A percentile compares a stretch with the other conserved stretches of the same genome.
These are phyloP conservation scores for Aspergillus transmontanensis DNA, from an alignment of 2,329 filamentous ascomycete species.

Conservation along the genomic window DNA sequence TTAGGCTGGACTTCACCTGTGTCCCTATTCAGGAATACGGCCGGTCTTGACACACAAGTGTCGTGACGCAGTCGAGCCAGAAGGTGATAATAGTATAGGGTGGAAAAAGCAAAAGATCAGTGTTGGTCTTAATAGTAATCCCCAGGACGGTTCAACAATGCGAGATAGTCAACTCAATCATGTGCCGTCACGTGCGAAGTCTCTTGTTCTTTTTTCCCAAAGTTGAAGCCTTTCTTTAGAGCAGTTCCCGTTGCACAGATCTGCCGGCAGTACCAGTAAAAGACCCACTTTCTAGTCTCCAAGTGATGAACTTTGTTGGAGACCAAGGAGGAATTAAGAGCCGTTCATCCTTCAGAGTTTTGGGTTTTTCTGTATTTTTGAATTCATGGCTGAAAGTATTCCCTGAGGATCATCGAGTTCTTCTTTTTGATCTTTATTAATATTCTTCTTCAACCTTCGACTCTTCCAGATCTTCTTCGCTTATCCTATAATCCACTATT, in stretches of 20 bases:
- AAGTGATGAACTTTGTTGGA: neutral
- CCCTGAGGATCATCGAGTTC: neutral
- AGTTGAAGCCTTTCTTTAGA: neutral
- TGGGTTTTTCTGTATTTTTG: neutral
- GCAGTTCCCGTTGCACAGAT: slow-evolving; percentile 1
- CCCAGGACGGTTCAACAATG: neutral
- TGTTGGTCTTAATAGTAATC: too few species aligned
- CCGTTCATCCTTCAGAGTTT: neutral
- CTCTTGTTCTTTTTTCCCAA: neutral
- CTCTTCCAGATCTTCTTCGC: neutral
- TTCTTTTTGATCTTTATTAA: neutral
- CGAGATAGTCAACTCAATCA: neutral
- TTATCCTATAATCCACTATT: neutral
- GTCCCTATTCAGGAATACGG: neutral
- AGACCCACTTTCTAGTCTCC: neutral
- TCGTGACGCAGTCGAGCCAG: too few species aligned
- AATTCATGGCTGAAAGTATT: neutral
- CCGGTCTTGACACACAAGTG: neutral
- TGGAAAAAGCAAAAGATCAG: neutral
- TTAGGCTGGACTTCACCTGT: neutral
- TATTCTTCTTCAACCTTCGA: neutral
- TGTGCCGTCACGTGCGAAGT: neutral
- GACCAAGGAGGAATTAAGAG: neutral
- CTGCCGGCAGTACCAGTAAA: neutral
- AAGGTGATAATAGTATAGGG: neutral